Percentiles rank a stretch among this genome's conserved stretches.
Evolutionary conservation across 441 rosid genomes (phyloP).

Genomic region (Gossypium aridum): DNA sequence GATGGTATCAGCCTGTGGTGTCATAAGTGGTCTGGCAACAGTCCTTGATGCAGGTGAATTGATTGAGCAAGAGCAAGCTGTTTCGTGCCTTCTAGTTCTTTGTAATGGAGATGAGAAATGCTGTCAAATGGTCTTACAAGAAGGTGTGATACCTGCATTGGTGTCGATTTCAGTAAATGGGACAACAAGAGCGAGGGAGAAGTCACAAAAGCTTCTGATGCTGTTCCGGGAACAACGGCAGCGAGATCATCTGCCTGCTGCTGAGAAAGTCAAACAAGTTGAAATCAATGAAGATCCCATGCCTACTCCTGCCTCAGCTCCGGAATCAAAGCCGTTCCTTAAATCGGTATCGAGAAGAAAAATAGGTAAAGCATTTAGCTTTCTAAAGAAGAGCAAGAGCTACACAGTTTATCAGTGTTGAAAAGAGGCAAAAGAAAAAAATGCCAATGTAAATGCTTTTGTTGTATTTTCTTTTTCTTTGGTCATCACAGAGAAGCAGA

Average conservation of each 20-base stretch:
- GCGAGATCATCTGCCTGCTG: slow-evolving; percentile 47
- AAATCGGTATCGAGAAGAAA: slow-evolving; percentile 71
- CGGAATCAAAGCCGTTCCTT: slow-evolving; percentile 51
- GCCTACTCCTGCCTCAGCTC: slow-evolving; percentile 24
- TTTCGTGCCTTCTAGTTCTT: slow-evolving; percentile 59
- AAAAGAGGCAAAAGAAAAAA: neutral
- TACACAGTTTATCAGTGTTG: slow-evolving; percentile 56
- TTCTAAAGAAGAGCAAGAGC: slow-evolving; percentile 78
- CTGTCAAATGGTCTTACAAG: slow-evolving; percentile 82
- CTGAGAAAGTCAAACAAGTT: slow-evolving; percentile 21
- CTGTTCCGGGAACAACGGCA: slow-evolving; percentile 90
- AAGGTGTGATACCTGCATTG: slow-evolving; percentile 93
- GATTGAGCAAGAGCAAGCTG: slow-evolving; percentile 86
- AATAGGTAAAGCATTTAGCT: slow-evolving; percentile 55
- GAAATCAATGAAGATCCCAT: slow-evolving; percentile 30
- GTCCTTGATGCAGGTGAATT: slow-evolving; percentile 64
- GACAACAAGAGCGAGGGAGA: slow-evolving; percentile 71
- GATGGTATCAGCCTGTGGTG: slow-evolving; percentile 53
- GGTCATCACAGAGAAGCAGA: slow-evolving; percentile 28
- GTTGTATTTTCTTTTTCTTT: neutral
- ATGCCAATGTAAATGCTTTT: slow-evolving; percentile 18
- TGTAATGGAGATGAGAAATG: slow-evolving; percentile 77
- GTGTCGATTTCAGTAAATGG: slow-evolving; percentile 96
- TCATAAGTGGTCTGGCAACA: slow-evolving; percentile 60
- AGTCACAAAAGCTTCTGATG: slow-evolving; percentile 84